A percentile compares a stretch with the other conserved stretches of the same genome.
Evolutionary conservation across 768 basidiomycete species (phyloP).

Genomic region (Leccinum boreale): DNA sequence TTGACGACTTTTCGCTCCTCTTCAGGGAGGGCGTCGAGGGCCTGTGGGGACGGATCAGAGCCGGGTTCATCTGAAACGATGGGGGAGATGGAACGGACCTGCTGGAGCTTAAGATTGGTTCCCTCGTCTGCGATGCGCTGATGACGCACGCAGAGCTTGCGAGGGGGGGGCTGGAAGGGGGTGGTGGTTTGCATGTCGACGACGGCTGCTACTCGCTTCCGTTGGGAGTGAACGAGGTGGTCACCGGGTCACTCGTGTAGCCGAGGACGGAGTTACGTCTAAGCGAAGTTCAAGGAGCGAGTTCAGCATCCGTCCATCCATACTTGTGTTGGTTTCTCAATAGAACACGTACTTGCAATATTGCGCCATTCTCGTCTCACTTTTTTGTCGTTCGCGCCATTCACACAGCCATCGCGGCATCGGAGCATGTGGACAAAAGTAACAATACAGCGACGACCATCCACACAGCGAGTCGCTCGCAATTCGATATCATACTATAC

Average conservation of each 20-base stretch:
- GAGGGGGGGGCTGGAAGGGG: conserved; percentile 26
- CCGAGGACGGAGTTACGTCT: no score
- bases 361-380: conserved; percentile 25
- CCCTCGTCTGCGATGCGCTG: conserved; percentile 97
- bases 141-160: conserved; percentile 90
- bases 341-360: conserved; percentile 25
- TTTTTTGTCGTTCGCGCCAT: conserved; percentile 8
- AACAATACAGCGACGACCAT: conserved; percentile 31
- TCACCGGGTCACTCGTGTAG: conserved; percentile 25
- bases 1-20: conserved; percentile 86
- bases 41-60: conserved; percentile 45
- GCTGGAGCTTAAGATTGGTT: conserved; percentile 87
- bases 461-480: conserved; percentile 24
- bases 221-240: conserved; percentile 13
- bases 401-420: conserved; percentile 25
- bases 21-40: conserved; percentile 83
- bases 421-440: background rate
- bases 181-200: background rate
- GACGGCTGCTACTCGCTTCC: no score
- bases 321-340: no score
- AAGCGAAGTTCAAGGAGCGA: background rate
- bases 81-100: conserved; percentile 44
- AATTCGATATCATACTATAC: conserved; percentile 37
- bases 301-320: background rate
- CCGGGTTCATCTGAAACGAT: background rate